These are phyloP conservation scores for Tetrapisispora arboricola DNA, from an alignment of 805 yeast genomes.

Conservation along the genomic window DNA sequence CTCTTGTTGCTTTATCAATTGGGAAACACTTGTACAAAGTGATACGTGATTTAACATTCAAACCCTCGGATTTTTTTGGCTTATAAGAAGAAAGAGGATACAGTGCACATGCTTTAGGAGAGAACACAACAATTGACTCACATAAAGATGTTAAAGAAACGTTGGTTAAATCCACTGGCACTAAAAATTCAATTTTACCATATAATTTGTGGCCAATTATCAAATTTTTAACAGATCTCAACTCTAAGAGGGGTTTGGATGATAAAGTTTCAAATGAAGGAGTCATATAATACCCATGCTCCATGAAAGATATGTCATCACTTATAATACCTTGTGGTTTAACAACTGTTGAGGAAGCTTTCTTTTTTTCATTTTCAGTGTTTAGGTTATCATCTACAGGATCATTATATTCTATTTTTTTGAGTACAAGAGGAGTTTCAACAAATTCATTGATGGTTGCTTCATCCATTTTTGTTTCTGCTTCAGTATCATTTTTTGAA, in stretches of 20 bases:
- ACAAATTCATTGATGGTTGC: not conserved
- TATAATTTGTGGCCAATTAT: conserved; percentile 61
- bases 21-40: conserved; percentile 77
- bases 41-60: conserved; percentile 64
- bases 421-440: not conserved
- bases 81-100: conserved; percentile 56
- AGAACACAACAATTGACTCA: conserved; percentile 54
- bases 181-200: conserved; percentile 65
- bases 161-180: conserved; percentile 73
- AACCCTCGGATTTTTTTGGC: conserved; percentile 70
- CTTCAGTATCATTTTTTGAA: conserved; percentile 8
- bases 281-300: conserved; percentile 76
- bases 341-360: not conserved
- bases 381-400: not conserved
- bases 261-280: conserved; percentile 60
- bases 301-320: conserved; percentile 41
- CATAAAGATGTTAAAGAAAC: conserved; percentile 51
- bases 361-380: not conserved
- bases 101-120: conserved; percentile 48
- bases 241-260: conserved; percentile 47
- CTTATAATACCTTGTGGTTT: conserved; percentile 17
- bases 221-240: conserved; percentile 52
- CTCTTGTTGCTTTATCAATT: conserved; percentile 52
- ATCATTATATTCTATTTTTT: not conserved
- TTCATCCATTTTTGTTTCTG: not conserved